phyloP scores from a whole-genome alignment of 2,329 filamentous ascomycete genomes.

The Ceratocystis destructans region DNA sequence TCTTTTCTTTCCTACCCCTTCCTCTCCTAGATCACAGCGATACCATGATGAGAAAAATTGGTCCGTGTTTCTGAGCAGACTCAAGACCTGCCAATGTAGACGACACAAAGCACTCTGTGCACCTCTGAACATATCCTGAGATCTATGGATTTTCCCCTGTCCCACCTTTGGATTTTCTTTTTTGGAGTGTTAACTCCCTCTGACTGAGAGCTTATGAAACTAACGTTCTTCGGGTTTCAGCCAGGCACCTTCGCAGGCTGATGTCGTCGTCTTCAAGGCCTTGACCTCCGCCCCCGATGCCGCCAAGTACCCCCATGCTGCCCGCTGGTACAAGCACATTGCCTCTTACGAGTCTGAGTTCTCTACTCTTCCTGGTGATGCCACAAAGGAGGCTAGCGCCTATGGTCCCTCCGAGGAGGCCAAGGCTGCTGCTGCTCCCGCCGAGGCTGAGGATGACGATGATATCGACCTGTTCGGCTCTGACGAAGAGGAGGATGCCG shows the following conservation, averaged over 20 bases:
- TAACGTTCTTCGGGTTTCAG: conserved; percentile 25
- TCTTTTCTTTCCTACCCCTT: neutral
- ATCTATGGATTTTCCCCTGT: neutral
- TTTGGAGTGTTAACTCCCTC: neutral
- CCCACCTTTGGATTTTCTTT: neutral
- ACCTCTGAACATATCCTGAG: conserved; percentile 48
- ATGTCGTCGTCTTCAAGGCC: conserved; percentile 91
- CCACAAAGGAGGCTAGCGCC: conserved; percentile 72
- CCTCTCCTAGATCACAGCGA: neutral
- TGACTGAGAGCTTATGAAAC: neutral
- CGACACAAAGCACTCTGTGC: conserved; percentile 53
- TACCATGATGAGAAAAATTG: conserved; percentile 65
- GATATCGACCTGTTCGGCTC: conserved; percentile 88
- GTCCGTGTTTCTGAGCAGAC: conserved; percentile 92
- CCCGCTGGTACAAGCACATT: conserved; percentile 99
- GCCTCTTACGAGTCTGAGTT: conserved; percentile 88
- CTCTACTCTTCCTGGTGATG: conserved; percentile 76
- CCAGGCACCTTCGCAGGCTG: conserved; percentile 70
- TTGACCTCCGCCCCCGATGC: conserved; percentile 61
- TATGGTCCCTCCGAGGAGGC: conserved; percentile 74
- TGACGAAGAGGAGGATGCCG: conserved; percentile 86
- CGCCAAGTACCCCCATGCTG: conserved; percentile 76
- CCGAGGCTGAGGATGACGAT: conserved; percentile 55
- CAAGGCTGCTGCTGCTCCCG: conserved; percentile 75
- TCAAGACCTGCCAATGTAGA: conserved; percentile 83